Conservation (phyloP, 148 eudicot genomes). For the Silene conica region DNA sequence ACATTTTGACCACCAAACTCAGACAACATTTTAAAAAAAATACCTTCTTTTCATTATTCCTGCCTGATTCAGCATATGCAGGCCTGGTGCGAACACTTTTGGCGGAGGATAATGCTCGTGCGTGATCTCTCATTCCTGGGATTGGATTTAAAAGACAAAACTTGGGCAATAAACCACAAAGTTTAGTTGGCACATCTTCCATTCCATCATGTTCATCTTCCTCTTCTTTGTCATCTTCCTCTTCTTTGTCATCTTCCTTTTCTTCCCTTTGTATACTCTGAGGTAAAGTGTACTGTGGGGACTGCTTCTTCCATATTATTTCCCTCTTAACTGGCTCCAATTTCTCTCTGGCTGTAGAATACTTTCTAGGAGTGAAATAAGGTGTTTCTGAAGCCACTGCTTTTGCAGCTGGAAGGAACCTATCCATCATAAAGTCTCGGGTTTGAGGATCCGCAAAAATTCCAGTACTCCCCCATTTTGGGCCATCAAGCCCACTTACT, state of each 20-base stretch:
- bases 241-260: slow-evolving; percentile 33
- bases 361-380: slow-evolving; percentile 50
- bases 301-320: slow-evolving; percentile 29
- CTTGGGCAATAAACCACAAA: slow-evolving; percentile 72
- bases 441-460: slow-evolving; percentile 48
- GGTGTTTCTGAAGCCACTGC: slow-evolving; percentile 72
- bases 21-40: too few relatives aligned
- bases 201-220: slow-evolving; percentile 38
- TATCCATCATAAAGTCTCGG: slow-evolving; percentile 71
- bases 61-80: slow-evolving; percentile 33
- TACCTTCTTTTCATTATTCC: slow-evolving; percentile 39
- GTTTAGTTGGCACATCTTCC: slow-evolving; percentile 36
- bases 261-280: slow-evolving; percentile 23
- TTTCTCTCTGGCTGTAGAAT: slow-evolving; percentile 32
- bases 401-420: slow-evolving; percentile 91
- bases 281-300: slow-evolving; percentile 30
- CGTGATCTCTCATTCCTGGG: slow-evolving; percentile 53
- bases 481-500: slow-evolving; percentile 26
- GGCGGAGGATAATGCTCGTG: slow-evolving; percentile 32
- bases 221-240: slow-evolving; percentile 30
- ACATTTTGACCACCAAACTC: too few relatives aligned
- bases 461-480: slow-evolving; percentile 34
- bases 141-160: slow-evolving; percentile 56
- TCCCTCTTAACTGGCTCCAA: slow-evolving; percentile 31
- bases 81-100: slow-evolving; percentile 37